Evolutionary conservation across 345 rosid genomes (phyloP).

Genomic region (Cardamine resedifolia): DNA sequence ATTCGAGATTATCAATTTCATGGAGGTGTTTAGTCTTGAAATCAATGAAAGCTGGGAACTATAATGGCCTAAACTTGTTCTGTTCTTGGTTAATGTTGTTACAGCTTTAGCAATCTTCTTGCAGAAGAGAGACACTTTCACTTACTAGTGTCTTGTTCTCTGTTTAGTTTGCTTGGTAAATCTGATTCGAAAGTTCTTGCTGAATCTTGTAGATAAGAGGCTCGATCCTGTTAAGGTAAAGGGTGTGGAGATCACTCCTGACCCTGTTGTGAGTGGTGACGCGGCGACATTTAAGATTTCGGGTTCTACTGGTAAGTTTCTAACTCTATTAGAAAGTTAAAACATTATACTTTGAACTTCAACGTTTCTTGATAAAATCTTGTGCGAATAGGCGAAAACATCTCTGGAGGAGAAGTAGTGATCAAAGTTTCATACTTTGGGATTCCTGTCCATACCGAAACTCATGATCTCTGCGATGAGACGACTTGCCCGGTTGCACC

Average conservation of each 20-base stretch:
- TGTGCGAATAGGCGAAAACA: conserved; percentile 40
- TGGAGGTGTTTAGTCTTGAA: background rate
- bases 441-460: conserved; percentile 53
- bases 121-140: background rate
- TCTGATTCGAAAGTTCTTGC: background rate
- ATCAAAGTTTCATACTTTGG: conserved; percentile 51
- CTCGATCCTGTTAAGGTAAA: conserved; percentile 46
- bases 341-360: background rate
- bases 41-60: too few relatives aligned
- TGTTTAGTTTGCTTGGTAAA: background rate
- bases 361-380: background rate
- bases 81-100: background rate
- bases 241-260: conserved; percentile 55
- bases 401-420: conserved; percentile 55
- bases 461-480: conserved; percentile 60
- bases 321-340: background rate
- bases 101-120: background rate
- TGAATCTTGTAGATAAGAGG: conserved; percentile 44
- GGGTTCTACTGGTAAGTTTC: conserved; percentile 52
- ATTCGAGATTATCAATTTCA: background rate
- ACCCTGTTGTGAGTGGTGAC: conserved; percentile 52
- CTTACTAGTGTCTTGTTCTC: background rate
- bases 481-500: conserved; percentile 50
- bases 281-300: conserved; percentile 58
- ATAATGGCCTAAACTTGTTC: background rate